Conservation (phyloP, 768 basidiomycete genomes). For the Phanerodontia chrysosporium region DNA sequence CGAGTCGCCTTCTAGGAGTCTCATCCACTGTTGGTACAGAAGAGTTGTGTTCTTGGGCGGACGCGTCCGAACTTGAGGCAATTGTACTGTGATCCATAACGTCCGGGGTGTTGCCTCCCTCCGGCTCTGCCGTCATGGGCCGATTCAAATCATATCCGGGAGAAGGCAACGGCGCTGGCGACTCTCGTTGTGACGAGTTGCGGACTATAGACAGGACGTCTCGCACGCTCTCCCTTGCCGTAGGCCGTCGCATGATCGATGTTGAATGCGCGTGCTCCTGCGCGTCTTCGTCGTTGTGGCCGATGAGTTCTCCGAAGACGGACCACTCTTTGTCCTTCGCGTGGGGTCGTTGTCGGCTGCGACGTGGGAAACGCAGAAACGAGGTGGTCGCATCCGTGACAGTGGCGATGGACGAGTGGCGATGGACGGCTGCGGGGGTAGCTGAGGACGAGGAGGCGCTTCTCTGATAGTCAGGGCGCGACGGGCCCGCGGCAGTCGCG, state of each 20-base stretch:
- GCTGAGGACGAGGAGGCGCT: neutral
- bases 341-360: slow-evolving; percentile 4
- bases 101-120: neutral
- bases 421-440: neutral
- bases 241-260: neutral
- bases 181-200: neutral
- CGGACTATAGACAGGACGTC: neutral
- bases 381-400: neutral
- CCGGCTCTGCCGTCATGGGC: neutral
- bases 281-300: slow-evolving; percentile 40
- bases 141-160: slow-evolving; percentile 1
- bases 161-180: neutral
- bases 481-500: neutral
- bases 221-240: slow-evolving; percentile 6
- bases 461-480: neutral
- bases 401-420: neutral
- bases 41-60: neutral
- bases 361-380: slow-evolving; percentile 4
- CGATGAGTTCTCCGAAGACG: slow-evolving; percentile 68
- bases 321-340: slow-evolving; percentile 43
- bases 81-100: neutral
- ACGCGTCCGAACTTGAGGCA: neutral
- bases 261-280: neutral
- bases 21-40: too few relatives aligned
- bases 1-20: neutral